Conservation (phyloP, 2,329 filamentous ascomycete genomes). For the Pezicula neosporulosa region DNA sequence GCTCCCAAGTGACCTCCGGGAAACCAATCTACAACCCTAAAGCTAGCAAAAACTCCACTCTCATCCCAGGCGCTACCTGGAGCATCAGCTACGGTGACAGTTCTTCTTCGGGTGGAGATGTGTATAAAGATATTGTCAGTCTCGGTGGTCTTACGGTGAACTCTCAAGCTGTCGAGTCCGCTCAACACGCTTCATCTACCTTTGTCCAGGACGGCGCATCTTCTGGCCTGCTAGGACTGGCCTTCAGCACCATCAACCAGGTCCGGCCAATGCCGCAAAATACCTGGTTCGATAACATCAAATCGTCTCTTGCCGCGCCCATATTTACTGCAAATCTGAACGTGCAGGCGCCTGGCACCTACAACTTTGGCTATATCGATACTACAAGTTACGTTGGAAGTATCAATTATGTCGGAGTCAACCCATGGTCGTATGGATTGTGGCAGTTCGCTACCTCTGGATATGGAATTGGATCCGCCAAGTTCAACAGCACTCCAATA, state of each 20-base stretch:
- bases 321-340: slow-evolving; percentile 52
- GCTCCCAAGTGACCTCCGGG: slow-evolving; percentile 5
- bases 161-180: slow-evolving; percentile 18
- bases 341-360: slow-evolving; percentile 39
- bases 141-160: slow-evolving; percentile 13
- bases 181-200: slow-evolving; percentile 10
- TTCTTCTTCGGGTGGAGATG: slow-evolving; percentile 18
- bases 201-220: slow-evolving; percentile 22
- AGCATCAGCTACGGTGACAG: slow-evolving; percentile 27
- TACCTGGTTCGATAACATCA: slow-evolving; percentile 15
- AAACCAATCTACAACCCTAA: slow-evolving; percentile 16
- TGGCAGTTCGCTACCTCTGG: slow-evolving; percentile 50
- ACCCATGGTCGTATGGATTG: slow-evolving; percentile 36
- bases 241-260: slow-evolving; percentile 19
- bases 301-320: slow-evolving; percentile 21
- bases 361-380: slow-evolving; percentile 53
- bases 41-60: slow-evolving; percentile 9
- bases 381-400: slow-evolving; percentile 42
- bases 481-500: slow-evolving; percentile 36
- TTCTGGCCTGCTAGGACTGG: slow-evolving; percentile 62
- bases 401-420: slow-evolving; percentile 45
- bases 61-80: slow-evolving; percentile 16
- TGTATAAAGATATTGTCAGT: slow-evolving; percentile 15
- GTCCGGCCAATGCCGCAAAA: slow-evolving; percentile 8
- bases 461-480: slow-evolving; percentile 37